Conservation (phyloP, 2,329 filamentous ascomycete species). For the Pyrenophora graminea region DNA sequence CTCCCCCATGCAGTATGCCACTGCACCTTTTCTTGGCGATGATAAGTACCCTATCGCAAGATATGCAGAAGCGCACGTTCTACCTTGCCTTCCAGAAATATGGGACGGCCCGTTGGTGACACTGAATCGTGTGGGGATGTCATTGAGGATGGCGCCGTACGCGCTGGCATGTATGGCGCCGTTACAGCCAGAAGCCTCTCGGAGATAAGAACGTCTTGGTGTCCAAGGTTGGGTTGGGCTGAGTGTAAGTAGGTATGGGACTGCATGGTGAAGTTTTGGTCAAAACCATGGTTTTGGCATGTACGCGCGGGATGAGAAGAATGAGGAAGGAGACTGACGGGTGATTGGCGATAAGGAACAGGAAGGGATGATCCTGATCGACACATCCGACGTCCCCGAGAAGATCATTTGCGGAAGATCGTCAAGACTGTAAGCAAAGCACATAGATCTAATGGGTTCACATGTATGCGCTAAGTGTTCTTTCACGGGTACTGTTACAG, state of each 20-base stretch:
- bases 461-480: no score
- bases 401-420: not conserved
- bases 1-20: no score
- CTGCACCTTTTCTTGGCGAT: no score
- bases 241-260: no score
- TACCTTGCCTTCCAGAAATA: constrained; percentile 5
- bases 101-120: constrained; percentile 3
- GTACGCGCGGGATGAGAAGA: not conserved
- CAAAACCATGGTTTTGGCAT: not conserved
- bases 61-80: no score
- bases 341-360: constrained; percentile 4
- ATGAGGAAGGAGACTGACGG: not conserved
- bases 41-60: no score
- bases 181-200: no score
- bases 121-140: not conserved
- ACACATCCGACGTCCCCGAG: not conserved
- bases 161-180: not conserved
- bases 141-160: constrained; percentile 6
- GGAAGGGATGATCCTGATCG: not conserved
- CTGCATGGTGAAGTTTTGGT: not conserved
- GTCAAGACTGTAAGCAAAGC: not conserved
- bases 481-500: no score
- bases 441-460: no score
- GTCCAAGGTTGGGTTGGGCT: no score
- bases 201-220: not conserved